Base-by-base conservation (phyloP, 768 basidiomycete genomes). In the Tylopilus intermedius region DNA sequence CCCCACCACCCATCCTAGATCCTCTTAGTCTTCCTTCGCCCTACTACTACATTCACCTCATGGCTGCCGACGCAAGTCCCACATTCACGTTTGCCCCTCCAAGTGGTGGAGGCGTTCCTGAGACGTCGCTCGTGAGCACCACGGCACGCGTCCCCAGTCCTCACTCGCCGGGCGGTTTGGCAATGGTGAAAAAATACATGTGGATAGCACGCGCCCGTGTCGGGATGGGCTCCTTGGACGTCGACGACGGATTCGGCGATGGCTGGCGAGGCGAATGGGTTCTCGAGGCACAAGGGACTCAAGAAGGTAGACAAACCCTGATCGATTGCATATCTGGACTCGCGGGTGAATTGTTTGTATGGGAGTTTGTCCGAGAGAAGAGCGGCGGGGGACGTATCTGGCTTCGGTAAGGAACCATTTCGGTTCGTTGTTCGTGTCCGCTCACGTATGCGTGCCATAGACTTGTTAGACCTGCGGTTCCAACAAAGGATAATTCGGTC, bases 181-280 rank as follows among this genome's bases (percentile, higher is more conserved):
- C 78, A 22, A 62, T 80, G 24, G 86, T 80, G 50, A 79, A 76
- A 59, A 80, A 77, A 60, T 81, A 79, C 60, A 76, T 77, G 54
- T 91, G 89, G 89, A 75, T 82, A 5, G 86, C 82, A 32, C 71
- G 74, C 33, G 68, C 82, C 14, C 70, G 71, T 53, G 71, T 71
- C 51, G 69, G 65, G 32, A 62, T 61, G 67, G 64, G 63, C 57
- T 69, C 65, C 63, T 71, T 58, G 68, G 71, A 64, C 47, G 35
- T 64, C 11, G 62, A 66, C 44, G 68, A 68, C 18, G 76, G 68
- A 30, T 70, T 85, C 22, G 83, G 85, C 11, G 78, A 79, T n/a
- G 84, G 82, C 5, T 87, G 89, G 83, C 72, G 76, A 30, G 84
- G 84, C 8, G 85, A 90, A 57, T 90, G 89, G 88, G 71, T 88